phyloP scores from a whole-genome alignment of 331 rosid genomes.

The Quercus lobata region DNA sequence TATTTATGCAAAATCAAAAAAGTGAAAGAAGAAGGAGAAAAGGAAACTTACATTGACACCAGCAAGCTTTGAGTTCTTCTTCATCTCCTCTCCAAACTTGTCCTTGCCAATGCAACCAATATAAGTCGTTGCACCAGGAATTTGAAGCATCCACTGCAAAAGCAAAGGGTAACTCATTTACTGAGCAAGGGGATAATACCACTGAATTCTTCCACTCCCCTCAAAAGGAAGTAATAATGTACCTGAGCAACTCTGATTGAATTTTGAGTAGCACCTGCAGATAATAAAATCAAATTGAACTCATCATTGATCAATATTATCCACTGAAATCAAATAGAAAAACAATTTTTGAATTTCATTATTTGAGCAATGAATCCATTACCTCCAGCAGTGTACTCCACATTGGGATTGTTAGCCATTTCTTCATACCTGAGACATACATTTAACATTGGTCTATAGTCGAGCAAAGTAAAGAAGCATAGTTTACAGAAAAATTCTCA shows the following conservation, averaged over 20 bases:
- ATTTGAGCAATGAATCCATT: background rate
- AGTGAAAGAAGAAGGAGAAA: background rate
- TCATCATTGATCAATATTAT: background rate
- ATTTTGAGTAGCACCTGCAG: constrained; percentile 83
- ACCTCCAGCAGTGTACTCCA: constrained; percentile 97
- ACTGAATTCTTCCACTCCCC: background rate
- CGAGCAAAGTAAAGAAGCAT: background rate
- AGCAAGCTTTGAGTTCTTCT: constrained; percentile 51
- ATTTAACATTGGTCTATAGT: background rate
- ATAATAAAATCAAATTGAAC: background rate
- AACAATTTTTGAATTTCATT: background rate
- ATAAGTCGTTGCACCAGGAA: constrained; percentile 78
- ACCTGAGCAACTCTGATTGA: constrained; percentile 92
- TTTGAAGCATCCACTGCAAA: constrained; percentile 82
- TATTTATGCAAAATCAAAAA: too few relatives aligned
- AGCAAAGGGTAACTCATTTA: background rate
- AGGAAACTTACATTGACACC: constrained; percentile 72
- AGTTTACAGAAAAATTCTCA: background rate
- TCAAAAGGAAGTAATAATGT: constrained; percentile 1
- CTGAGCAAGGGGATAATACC: background rate
- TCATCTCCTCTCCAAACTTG: constrained; percentile 88
- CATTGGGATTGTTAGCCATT: constrained; percentile 49
- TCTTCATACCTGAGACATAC: constrained; percentile 63
- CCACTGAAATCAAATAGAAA: background rate
- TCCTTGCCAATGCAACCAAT: constrained; percentile 95